phyloP scores from a whole-genome alignment of 2,329 filamentous ascomycete species.

The Neophaeococcomyces aloes region DNA sequence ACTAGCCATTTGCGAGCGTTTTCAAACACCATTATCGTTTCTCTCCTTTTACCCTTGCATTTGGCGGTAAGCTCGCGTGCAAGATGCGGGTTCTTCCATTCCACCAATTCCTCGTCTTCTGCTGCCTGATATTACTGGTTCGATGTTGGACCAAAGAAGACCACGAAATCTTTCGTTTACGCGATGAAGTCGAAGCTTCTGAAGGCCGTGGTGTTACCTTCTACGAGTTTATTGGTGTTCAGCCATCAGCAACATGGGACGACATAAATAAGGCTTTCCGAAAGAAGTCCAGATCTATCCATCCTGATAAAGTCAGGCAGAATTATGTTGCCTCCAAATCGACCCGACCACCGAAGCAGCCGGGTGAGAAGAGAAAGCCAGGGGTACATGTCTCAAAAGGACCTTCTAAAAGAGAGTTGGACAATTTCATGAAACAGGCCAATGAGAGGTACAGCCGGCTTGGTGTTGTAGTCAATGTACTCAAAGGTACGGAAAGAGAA shows the following conservation, averaged over 20 bases:
- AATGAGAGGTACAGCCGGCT: slow-evolving; percentile 77
- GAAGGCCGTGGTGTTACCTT: slow-evolving; percentile 77
- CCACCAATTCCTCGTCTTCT: slow-evolving; percentile 58
- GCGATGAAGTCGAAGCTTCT: slow-evolving; percentile 67
- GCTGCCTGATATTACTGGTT: slow-evolving; percentile 55
- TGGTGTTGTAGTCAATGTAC: slow-evolving; percentile 72
- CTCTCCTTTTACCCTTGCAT: background rate
- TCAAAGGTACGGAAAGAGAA: slow-evolving; percentile 67
- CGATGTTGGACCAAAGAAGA: slow-evolving; percentile 86
- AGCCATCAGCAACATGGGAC: slow-evolving; percentile 62
- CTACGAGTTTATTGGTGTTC: slow-evolving; percentile 81
- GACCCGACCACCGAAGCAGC: slow-evolving; percentile 42
- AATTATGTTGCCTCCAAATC: slow-evolving; percentile 62
- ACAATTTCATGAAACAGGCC: slow-evolving; percentile 74
- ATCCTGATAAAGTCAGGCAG: slow-evolving; percentile 93
- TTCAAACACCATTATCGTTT: background rate
- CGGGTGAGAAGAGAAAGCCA: slow-evolving; percentile 45
- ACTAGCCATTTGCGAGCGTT: background rate
- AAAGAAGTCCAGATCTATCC: slow-evolving; percentile 69
- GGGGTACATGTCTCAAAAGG: slow-evolving; percentile 58
- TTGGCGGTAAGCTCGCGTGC: slow-evolving; percentile 9
- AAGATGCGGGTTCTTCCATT: slow-evolving; percentile 60
- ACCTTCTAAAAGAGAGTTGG: slow-evolving; percentile 71
- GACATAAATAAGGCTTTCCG: slow-evolving; percentile 92
- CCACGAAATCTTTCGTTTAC: slow-evolving; percentile 93